Evolutionary conservation across 2,329 filamentous ascomycete genomes (phyloP).

Genomic region (Sporothrix luriei): DNA sequence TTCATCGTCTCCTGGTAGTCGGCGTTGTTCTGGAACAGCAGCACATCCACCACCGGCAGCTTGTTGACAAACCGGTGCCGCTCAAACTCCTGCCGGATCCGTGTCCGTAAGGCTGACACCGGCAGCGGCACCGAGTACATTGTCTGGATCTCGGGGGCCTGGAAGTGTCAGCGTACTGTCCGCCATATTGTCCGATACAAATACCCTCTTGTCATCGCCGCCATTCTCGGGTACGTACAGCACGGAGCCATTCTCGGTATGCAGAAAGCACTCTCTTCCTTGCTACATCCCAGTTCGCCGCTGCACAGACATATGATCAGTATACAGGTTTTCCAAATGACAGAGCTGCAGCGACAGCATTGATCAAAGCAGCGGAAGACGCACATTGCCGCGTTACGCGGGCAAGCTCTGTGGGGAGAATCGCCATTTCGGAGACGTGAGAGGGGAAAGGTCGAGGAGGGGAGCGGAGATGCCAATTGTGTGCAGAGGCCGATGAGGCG

Average conservation of each 20-base stretch:
- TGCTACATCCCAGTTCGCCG: slow-evolving; percentile 86
- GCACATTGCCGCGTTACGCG: slow-evolving; percentile 76
- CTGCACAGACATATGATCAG: slow-evolving; percentile 50
- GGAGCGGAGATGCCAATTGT: not conserved
- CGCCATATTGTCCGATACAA: not conserved
- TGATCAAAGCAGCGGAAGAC: slow-evolving; percentile 40
- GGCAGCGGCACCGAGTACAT: slow-evolving; percentile 96
- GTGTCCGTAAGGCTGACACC: slow-evolving; percentile 83
- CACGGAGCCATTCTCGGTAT: slow-evolving; percentile 94
- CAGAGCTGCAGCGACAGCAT: not conserved
- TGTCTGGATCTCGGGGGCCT: slow-evolving; percentile 95
- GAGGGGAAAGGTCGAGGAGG: not conserved
- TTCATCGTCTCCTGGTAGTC: slow-evolving; percentile 99
- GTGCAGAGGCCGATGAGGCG: not conserved
- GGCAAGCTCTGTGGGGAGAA: slow-evolving; percentile 91
- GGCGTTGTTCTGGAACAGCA: slow-evolving; percentile 86
- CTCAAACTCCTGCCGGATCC: slow-evolving; percentile 96
- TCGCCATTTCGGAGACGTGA: slow-evolving; percentile 58
- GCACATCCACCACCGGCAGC: slow-evolving; percentile 81
- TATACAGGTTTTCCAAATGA: not conserved
- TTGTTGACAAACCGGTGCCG: slow-evolving; percentile 91
- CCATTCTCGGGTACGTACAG: slow-evolving; percentile 66
- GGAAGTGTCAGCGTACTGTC: not conserved
- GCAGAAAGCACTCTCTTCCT: slow-evolving; percentile 81
- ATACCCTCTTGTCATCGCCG: not conserved